Conservation (phyloP, 768 basidiomycete species). For the Termitomyces sp. region DNA sequence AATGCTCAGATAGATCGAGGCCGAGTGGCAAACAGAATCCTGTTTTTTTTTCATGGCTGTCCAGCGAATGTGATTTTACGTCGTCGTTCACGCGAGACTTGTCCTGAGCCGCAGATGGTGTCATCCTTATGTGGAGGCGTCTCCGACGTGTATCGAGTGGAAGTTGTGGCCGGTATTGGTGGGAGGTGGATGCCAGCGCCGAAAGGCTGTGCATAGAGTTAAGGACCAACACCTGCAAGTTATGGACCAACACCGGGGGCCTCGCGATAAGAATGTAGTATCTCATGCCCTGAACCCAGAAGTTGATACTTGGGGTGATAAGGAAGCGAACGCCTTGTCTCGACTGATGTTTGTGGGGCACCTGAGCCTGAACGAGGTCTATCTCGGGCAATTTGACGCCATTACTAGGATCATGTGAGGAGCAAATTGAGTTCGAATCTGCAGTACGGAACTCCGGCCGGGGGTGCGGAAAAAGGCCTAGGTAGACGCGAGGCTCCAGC, state of each 20-base stretch:
- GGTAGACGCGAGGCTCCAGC: slow-evolving; percentile 11
- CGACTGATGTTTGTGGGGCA: background rate
- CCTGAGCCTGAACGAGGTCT: background rate
- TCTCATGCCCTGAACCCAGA: background rate
- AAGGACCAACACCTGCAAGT: background rate
- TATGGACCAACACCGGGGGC: too few species aligned
- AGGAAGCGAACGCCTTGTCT: background rate
- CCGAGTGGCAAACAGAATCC: background rate
- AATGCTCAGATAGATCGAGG: background rate
- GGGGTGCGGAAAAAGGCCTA: too few species aligned
- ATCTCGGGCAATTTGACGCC: too few species aligned
- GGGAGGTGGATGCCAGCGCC: background rate
- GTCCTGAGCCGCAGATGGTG: background rate
- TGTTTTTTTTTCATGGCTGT: background rate
- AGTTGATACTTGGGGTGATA: background rate
- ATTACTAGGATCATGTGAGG: too few species aligned
- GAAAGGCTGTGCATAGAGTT: background rate
- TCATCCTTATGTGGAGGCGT: background rate
- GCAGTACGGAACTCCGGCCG: too few species aligned
- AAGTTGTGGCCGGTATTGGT: background rate
- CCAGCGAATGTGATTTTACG: background rate
- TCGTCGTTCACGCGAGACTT: background rate
- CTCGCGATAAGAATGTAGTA: background rate
- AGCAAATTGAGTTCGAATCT: too few species aligned
- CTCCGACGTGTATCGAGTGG: background rate